These are phyloP conservation scores for Suhomyces atakaporum DNA, from an alignment of 1,139 yeast genomes.

Conservation along the genomic window DNA sequence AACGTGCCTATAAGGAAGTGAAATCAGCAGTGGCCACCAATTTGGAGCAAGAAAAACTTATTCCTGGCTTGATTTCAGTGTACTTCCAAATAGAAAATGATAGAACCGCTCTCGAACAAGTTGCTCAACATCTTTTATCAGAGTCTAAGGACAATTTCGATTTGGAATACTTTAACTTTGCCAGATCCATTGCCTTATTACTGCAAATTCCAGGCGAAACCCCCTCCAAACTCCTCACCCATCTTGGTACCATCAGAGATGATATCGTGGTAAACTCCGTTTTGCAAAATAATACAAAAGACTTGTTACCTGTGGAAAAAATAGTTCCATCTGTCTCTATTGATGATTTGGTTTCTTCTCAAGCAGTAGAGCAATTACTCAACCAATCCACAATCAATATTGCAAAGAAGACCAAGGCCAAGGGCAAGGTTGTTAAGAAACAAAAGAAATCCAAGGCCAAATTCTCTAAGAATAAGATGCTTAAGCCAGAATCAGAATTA, in stretches of 20 bases:
- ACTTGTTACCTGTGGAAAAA: conserved; percentile 36
- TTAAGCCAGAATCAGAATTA: conserved; percentile 34
- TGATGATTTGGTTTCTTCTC: conserved; percentile 29
- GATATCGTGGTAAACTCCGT: conserved; percentile 39
- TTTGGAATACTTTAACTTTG: conserved; percentile 34
- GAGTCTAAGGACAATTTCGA: conserved; percentile 23
- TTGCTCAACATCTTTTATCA: conserved; percentile 6
- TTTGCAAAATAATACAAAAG: conserved; percentile 24
- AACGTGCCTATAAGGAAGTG: conserved; percentile 5
- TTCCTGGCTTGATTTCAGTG: conserved; percentile 49
- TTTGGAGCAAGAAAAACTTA: conserved; percentile 21
- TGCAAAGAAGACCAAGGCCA: conserved; percentile 16
- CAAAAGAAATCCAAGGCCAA: conserved; percentile 32
- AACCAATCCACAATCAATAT: conserved; percentile 15
- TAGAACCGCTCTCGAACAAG: conserved; percentile 1
- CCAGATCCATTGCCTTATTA: conserved; percentile 48
- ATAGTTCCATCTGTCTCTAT: conserved; percentile 29
- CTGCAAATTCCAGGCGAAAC: conserved; percentile 36
- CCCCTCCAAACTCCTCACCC: conserved; percentile 29
- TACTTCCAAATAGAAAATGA: conserved; percentile 21
- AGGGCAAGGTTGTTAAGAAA: conserved; percentile 27
- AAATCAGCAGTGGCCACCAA: conserved; percentile 15
- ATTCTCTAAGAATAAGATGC: conserved; percentile 40
- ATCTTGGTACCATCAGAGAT: conserved; percentile 28
- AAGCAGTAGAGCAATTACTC: conserved; percentile 1